phyloP scores from a whole-genome alignment of 2,329 filamentous ascomycete species.

The Diaporthe nobilis region DNA sequence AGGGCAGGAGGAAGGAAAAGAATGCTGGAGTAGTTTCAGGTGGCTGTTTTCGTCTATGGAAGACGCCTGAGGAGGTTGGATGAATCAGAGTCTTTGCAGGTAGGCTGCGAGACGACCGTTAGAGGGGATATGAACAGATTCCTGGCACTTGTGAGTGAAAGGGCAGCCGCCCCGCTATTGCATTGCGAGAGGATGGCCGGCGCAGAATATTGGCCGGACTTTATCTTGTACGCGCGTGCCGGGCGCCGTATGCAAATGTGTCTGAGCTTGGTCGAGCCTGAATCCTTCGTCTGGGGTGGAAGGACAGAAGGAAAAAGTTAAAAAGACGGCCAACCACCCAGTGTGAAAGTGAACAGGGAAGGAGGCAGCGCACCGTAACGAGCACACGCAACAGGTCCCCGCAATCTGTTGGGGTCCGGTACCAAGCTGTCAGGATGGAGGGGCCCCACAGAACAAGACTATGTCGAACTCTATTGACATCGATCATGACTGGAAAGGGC shows the following conservation, averaged over 20 bases:
- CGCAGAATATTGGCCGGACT: background rate
- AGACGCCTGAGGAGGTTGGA: background rate
- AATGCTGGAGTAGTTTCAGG: background rate
- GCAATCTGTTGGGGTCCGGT: constrained; percentile 22
- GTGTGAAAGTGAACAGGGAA: constrained; percentile 6
- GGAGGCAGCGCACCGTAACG: background rate
- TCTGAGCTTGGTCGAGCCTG: background rate
- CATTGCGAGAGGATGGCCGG: background rate
- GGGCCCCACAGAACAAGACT: constrained; percentile 31
- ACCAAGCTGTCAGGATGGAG: constrained; percentile 18
- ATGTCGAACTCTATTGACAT: constrained; percentile 23
- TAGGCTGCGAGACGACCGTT: background rate
- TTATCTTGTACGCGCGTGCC: constrained; percentile 1
- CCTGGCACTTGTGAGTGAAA: background rate
- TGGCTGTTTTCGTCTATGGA: background rate
- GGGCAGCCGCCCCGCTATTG: background rate
- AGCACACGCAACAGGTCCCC: constrained; percentile 10
- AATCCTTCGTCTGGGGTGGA: constrained; percentile 13
- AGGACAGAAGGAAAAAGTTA: background rate
- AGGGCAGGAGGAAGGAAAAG: constrained; percentile 8
- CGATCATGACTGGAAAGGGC: background rate
- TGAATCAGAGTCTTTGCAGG: background rate
- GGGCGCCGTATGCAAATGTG: background rate
- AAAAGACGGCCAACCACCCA: constrained; percentile 20
- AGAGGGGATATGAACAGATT: no score